Conservation (phyloP, 768 basidiomycete genomes). For the Rubroboletus pulcherrimus region DNA sequence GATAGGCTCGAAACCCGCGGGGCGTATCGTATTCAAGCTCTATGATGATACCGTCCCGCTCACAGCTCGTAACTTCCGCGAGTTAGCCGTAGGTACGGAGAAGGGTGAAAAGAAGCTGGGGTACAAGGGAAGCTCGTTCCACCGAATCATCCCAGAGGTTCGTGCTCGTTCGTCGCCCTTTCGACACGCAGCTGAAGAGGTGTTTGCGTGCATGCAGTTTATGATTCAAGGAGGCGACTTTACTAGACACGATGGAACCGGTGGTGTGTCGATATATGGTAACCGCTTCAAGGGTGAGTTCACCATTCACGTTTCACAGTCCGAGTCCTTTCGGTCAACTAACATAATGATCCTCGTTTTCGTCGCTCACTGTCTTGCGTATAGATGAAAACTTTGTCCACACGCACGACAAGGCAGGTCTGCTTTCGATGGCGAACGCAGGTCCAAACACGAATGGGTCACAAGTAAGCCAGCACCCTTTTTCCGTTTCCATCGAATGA, state of each 20-base stretch:
- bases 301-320: too few species aligned
- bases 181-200: not conserved
- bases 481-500: not conserved
- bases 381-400: constrained; percentile 69
- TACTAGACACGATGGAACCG: constrained; percentile 69
- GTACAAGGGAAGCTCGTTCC: constrained; percentile 67
- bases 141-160: constrained; percentile 68
- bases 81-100: constrained; percentile 55
- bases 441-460: constrained; percentile 80
- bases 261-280: constrained; percentile 86
- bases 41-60: constrained; percentile 81
- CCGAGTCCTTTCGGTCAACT: not conserved
- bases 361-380: not conserved
- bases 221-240: constrained; percentile 92
- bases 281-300: constrained; percentile 65
- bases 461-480: constrained; percentile 41
- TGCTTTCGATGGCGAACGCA: constrained; percentile 87
- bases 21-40: constrained; percentile 79
- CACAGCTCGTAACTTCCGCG: constrained; percentile 79
- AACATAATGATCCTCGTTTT: not conserved
- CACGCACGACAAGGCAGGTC: constrained; percentile 58
- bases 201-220: constrained; percentile 40
- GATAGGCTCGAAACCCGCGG: constrained; percentile 56
- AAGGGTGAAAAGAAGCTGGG: constrained; percentile 56
- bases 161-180: constrained; percentile 8